Conservation (phyloP, 805 yeast genomes). For the Yueomyces sp. region DNA sequence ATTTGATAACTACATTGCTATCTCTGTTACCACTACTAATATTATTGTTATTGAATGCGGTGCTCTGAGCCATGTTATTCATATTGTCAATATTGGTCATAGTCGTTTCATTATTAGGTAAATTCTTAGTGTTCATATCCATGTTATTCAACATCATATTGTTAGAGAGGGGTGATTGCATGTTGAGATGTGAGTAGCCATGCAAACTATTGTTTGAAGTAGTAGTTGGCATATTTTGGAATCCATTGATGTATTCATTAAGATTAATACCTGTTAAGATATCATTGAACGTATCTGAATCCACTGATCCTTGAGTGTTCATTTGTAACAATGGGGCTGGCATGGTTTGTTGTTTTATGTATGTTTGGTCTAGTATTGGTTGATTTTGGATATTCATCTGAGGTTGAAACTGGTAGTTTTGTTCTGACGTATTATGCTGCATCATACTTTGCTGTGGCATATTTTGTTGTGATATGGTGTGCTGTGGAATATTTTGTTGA, state of each 20-base stretch:
- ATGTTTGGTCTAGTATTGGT: background rate
- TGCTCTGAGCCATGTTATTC: no score
- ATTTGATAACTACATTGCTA: background rate
- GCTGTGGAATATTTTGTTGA: background rate
- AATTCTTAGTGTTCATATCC: no score
- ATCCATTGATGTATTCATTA: background rate
- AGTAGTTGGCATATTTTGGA: background rate
- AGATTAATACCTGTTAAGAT: background rate
- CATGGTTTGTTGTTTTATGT: background rate
- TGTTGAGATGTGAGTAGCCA: no score
- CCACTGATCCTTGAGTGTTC: conserved; percentile 4
- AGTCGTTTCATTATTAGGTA: no score
- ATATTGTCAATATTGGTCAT: no score
- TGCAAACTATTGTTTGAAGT: no score
- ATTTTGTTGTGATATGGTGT: background rate
- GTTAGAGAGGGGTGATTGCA: no score
- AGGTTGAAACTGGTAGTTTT: background rate
- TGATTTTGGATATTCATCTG: background rate
- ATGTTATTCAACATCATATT: no score
- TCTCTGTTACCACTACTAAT: no score
- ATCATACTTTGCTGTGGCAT: background rate
- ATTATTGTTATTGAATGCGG: no score
- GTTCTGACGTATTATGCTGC: no score
- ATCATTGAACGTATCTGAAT: conserved; percentile 2
- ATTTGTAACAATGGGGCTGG: background rate